Conservation (phyloP, 345 rosid genomes). For the Camelina laxa region DNA sequence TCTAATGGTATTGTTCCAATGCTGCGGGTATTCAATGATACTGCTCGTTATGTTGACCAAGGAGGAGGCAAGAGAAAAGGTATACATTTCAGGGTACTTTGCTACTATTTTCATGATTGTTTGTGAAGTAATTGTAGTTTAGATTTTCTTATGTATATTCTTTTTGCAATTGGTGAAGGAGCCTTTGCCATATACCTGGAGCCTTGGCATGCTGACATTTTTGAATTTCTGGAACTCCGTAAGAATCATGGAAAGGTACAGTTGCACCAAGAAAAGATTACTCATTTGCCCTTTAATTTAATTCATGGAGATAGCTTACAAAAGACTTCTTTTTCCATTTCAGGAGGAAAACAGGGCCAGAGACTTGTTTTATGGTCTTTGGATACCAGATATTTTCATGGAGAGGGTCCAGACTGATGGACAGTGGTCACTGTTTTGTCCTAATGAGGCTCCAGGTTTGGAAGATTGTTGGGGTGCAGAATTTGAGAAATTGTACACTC, state of each 20-base stretch:
- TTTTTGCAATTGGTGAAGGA: conserved; percentile 8
- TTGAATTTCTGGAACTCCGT: conserved; percentile 11
- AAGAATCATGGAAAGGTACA: conserved; percentile 27
- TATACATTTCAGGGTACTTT: background rate
- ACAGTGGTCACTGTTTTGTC: conserved; percentile 84
- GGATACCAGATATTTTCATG: conserved; percentile 96
- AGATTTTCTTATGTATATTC: background rate
- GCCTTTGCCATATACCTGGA: conserved; percentile 23
- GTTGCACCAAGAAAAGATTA: background rate
- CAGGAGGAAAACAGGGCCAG: conserved; percentile 89
- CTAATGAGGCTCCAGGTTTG: conserved; percentile 84
- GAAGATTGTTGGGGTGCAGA: conserved; percentile 90
- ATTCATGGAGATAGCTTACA: background rate
- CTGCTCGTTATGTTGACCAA: conserved; percentile 26
- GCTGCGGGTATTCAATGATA: conserved; percentile 14
- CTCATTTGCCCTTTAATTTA: background rate
- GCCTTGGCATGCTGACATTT: conserved; percentile 20
- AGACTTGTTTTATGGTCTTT: conserved; percentile 81
- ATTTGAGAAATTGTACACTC: conserved; percentile 65
- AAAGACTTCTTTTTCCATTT: background rate
- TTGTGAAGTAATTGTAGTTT: background rate
- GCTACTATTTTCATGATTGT: conserved; percentile 39
- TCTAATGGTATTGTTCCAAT: conserved; percentile 29
- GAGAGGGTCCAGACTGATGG: conserved; percentile 79
- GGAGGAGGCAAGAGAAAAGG: conserved; percentile 31